These are phyloP conservation scores for Cucumis cinereus DNA, from an alignment of 306 rosid species.

Conservation along the genomic window DNA sequence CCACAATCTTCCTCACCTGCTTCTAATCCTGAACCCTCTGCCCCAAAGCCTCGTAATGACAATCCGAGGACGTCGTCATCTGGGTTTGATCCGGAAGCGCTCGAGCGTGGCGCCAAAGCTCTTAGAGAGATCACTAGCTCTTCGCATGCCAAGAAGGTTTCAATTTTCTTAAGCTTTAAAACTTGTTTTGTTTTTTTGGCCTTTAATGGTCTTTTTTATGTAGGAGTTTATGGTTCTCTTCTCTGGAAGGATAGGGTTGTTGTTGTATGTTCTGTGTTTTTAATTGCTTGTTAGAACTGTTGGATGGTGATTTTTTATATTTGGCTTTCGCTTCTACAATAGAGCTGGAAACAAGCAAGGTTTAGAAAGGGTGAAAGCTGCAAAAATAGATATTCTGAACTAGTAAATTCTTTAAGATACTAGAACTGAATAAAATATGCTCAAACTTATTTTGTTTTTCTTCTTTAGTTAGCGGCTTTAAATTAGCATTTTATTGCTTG, in stretches of 20 bases:
- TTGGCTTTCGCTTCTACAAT: neutral
- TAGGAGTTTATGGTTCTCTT: neutral
- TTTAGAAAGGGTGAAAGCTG: neutral
- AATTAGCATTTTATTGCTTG: neutral
- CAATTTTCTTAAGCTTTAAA: neutral
- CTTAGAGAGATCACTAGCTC: conserved; percentile 36
- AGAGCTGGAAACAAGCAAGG: neutral
- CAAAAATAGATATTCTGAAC: neutral
- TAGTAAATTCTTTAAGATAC: neutral
- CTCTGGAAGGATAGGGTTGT: neutral
- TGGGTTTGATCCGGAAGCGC: conserved; percentile 81
- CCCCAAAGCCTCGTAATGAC: conserved; percentile 57
- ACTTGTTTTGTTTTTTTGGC: neutral
- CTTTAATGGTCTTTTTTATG: neutral
- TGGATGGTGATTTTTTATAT: neutral
- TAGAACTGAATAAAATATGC: neutral
- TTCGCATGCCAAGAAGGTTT: conserved; percentile 60
- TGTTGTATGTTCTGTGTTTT: neutral
- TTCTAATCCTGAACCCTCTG: conserved; percentile 11
- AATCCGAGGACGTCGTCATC: conserved; percentile 70
- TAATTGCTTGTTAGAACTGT: neutral
- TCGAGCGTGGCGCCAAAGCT: conserved; percentile 65
- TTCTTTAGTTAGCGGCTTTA: neutral
- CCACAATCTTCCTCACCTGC: conserved; percentile 7
- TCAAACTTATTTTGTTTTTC: neutral